phyloP scores from a whole-genome alignment of 306 rosid species.

The Inga oerstediana region DNA sequence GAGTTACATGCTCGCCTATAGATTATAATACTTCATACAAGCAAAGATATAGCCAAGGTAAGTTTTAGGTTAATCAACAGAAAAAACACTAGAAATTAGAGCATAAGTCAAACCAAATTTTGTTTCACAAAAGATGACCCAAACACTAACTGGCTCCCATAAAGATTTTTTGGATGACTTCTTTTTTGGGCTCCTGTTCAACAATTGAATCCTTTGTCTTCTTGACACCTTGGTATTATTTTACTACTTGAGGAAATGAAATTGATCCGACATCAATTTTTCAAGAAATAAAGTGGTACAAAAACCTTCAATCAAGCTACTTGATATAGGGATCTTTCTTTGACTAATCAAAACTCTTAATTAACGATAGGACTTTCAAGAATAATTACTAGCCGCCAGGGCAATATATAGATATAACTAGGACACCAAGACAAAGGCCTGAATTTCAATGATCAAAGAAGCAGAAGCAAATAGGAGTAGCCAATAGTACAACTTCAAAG shows the following conservation, averaged over 20 bases:
- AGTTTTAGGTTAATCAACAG: background rate
- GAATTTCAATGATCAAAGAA: background rate
- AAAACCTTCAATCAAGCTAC: background rate
- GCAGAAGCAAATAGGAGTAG: background rate
- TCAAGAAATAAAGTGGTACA: background rate
- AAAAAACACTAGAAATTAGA: background rate
- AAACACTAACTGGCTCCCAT: background rate
- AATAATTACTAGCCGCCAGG: background rate
- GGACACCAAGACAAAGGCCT: background rate
- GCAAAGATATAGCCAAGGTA: constrained; percentile 3
- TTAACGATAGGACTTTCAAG: background rate
- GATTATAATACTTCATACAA: background rate
- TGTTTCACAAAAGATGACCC: background rate
- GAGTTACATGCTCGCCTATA: background rate
- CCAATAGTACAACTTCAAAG: background rate
- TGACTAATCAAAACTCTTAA: background rate
- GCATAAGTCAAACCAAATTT: background rate
- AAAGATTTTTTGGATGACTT: background rate
- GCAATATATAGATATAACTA: background rate
- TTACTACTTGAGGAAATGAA: background rate
- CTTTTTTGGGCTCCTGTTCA: background rate
- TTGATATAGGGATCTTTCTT: background rate
- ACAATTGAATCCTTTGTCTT: no score
- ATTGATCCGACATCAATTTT: background rate
- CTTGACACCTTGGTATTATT: background rate